A percentile compares a stretch with the other conserved stretches of the same genome.
These are phyloP conservation scores for Cadophora luteo-olivacea DNA, from an alignment of 2,329 filamentous ascomycete genomes.

Conservation along the genomic window DNA sequence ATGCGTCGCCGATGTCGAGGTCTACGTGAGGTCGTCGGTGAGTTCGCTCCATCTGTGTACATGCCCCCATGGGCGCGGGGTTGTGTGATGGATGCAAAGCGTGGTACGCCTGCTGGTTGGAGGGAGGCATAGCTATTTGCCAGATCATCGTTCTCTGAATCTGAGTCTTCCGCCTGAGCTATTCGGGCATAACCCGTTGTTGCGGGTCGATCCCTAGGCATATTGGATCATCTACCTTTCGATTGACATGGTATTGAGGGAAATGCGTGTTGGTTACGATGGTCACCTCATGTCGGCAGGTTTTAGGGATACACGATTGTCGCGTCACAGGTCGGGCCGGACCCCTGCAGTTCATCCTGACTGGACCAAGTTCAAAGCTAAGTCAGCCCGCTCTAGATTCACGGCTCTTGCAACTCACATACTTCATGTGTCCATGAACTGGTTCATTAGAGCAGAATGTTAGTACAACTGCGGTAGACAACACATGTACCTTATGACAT, in stretches of 20 bases:
- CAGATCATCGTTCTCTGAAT: slow-evolving; percentile 65
- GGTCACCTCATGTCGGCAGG: neutral
- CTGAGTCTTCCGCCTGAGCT: slow-evolving; percentile 79
- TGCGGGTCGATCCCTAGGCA: slow-evolving; percentile 56
- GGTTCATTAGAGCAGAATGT: neutral
- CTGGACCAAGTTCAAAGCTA: slow-evolving; percentile 5
- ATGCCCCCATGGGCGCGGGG: slow-evolving; percentile 66
- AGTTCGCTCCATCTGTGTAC: slow-evolving; percentile 52
- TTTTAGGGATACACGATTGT: slow-evolving; percentile 4
- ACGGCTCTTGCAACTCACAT: neutral
- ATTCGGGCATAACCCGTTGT: slow-evolving; percentile 87
- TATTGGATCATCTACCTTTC: slow-evolving; percentile 25
- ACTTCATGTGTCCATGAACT: neutral
- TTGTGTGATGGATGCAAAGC: slow-evolving; percentile 69
- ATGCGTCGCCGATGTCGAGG: slow-evolving; percentile 55
- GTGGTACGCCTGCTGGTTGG: slow-evolving; percentile 61
- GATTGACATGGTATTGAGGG: slow-evolving; percentile 19
- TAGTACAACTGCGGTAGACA: neutral
- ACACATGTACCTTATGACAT: no score
- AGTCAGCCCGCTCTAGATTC: no score
- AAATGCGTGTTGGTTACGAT: neutral
- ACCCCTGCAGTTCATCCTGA: slow-evolving; percentile 11
- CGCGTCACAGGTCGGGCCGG: neutral
- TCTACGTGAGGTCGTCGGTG: slow-evolving; percentile 52
- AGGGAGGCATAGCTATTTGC: slow-evolving; percentile 59